A percentile compares a stretch with the other conserved stretches of the same genome.
phyloP scores from a whole-genome alignment of 2,329 filamentous ascomycete species.

The Trichoderma harzianum region DNA sequence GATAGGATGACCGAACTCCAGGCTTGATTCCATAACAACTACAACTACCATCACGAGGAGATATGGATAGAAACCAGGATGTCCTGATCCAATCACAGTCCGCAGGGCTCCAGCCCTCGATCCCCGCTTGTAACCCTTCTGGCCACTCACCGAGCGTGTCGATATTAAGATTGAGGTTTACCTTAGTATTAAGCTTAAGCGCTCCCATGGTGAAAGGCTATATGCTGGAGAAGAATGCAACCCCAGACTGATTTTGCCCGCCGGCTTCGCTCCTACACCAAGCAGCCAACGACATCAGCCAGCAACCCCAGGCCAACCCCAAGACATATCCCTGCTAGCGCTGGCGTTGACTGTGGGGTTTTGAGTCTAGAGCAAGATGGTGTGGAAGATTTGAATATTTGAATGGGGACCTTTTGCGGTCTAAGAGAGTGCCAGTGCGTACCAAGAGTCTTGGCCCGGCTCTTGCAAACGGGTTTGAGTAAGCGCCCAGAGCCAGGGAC shows the following conservation, averaged over 20 bases:
- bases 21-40: neutral
- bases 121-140: neutral
- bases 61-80: neutral
- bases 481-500: neutral
- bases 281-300: too few species aligned
- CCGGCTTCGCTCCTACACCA: neutral
- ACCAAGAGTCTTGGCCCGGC: constrained; percentile 3
- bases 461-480: neutral
- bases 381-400: neutral
- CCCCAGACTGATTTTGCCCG: neutral
- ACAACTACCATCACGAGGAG: neutral
- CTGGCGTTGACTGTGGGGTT: neutral
- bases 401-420: neutral
- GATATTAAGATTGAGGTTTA: neutral
- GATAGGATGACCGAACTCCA: neutral
- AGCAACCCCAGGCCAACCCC: neutral
- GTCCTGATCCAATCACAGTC: neutral
- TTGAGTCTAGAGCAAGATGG: neutral
- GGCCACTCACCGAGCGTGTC: neutral
- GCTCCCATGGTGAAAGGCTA: neutral
- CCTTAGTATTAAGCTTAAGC: constrained; percentile 15
- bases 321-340: neutral
- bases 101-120: neutral
- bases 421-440: neutral
- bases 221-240: neutral